Percentiles rank a stretch among this genome's conserved stretches.
Conservation (phyloP, 2,329 filamentous ascomycete species). For the Coleophoma eucalyptorum region DNA sequence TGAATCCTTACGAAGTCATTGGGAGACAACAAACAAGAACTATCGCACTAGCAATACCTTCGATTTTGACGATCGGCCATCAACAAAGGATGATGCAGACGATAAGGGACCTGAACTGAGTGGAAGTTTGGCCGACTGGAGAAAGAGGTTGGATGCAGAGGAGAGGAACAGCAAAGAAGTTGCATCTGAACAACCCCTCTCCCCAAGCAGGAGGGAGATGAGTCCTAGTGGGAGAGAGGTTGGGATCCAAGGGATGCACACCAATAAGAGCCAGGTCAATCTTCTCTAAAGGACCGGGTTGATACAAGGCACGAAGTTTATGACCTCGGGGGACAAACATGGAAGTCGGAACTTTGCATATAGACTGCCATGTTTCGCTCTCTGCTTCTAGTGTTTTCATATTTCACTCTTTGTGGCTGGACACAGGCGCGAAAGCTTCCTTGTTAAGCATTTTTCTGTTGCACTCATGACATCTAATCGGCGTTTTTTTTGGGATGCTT, state of each 20-base stretch:
- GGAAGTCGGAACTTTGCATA: background rate
- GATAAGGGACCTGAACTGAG: slow-evolving; percentile 49
- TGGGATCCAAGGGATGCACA: background rate
- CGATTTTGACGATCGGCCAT: slow-evolving; percentile 57
- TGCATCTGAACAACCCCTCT: background rate
- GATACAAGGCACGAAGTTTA: background rate
- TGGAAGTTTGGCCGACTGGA: slow-evolving; percentile 75
- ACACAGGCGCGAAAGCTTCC: background rate
- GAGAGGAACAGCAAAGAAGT: slow-evolving; percentile 19
- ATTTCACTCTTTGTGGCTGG: background rate
- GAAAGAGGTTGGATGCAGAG: slow-evolving; percentile 65
- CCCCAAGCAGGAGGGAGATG: slow-evolving; percentile 15
- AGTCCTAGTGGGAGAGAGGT: slow-evolving; percentile 23
- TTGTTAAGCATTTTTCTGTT: background rate
- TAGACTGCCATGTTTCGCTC: background rate
- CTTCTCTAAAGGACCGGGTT: background rate
- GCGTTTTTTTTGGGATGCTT: too few relatives aligned
- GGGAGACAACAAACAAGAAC: slow-evolving; percentile 94
- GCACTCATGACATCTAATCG: too few relatives aligned
- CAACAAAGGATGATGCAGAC: slow-evolving; percentile 35
- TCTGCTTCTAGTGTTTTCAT: background rate
- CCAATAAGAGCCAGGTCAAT: background rate
- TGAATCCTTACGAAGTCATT: slow-evolving; percentile 83
- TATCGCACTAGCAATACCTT: slow-evolving; percentile 88
- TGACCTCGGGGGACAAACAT: background rate